Conservation (phyloP, 148 eudicot species). For the Pharnaceum exiguum region DNA sequence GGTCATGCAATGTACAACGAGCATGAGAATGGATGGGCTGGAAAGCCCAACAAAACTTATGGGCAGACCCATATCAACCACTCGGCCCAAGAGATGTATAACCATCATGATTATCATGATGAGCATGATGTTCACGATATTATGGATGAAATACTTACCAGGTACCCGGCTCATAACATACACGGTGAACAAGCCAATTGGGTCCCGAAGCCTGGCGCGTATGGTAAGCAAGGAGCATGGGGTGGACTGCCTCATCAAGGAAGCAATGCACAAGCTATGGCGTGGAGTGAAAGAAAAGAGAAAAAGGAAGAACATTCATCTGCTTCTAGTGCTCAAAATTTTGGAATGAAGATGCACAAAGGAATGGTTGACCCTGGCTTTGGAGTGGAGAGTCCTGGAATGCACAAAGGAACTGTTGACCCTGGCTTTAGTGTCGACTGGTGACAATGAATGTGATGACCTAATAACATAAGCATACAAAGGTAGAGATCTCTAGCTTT, state of each 20-base stretch:
- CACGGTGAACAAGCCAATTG: conserved; percentile 11
- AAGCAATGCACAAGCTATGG: conserved; percentile 14
- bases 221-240: conserved; percentile 11
- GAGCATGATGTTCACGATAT: conserved; percentile 22
- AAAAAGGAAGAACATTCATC: conserved; percentile 10
- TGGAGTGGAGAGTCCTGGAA: not conserved
- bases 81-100: not conserved
- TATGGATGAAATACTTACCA: conserved; percentile 25
- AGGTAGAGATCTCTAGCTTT: no score
- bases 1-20: no score
- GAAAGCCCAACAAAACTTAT: no score
- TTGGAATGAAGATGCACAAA: conserved; percentile 5
- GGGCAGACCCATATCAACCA: conserved; percentile 1
- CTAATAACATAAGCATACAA: no score
- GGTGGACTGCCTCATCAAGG: conserved; percentile 10
- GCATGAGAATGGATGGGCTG: no score
- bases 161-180: conserved; percentile 25
- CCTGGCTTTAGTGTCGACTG: no score
- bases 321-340: conserved; percentile 6
- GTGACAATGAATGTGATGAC: no score
- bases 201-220: conserved; percentile 1
- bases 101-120: not conserved
- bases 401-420: not conserved
- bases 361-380: not conserved
- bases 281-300: not conserved